Evolutionary conservation across 1,284 basidiomycete genomes (phyloP).

Genomic region (Bjerkandera adusta): DNA sequence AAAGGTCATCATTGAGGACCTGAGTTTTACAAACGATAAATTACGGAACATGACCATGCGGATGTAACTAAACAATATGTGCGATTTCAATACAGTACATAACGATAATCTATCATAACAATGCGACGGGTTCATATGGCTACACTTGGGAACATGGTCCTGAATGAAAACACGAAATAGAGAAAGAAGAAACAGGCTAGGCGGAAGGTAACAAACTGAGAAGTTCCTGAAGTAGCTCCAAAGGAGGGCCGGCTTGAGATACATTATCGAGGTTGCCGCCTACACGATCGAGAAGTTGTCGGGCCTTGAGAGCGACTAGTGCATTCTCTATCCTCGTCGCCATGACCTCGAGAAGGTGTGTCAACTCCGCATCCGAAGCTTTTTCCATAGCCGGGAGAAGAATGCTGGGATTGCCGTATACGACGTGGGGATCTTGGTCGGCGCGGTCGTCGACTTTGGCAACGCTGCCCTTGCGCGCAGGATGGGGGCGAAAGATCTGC

Average conservation of each 20-base stretch:
- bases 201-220: slow-evolving; percentile 16
- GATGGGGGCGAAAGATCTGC: slow-evolving; percentile 55
- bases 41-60: slow-evolving; percentile 5
- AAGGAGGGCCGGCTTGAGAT: slow-evolving; percentile 25
- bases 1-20: background rate
- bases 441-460: slow-evolving; percentile 32
- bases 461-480: slow-evolving; percentile 48
- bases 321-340: slow-evolving; percentile 81
- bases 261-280: slow-evolving; percentile 27
- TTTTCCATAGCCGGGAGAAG: slow-evolving; percentile 77
- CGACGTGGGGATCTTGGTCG: slow-evolving; percentile 33
- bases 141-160: too few species aligned
- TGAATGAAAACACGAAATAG: background rate
- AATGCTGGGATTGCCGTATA: slow-evolving; percentile 61
- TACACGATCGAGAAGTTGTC: slow-evolving; percentile 21
- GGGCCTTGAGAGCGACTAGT: slow-evolving; percentile 53
- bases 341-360: slow-evolving; percentile 73
- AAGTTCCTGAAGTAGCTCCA: slow-evolving; percentile 44
- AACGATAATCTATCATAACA: slow-evolving; percentile 6
- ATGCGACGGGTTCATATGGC: slow-evolving; percentile 5
- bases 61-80: background rate
- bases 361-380: slow-evolving; percentile 75
- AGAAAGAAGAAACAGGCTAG: background rate
- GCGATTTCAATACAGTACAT: slow-evolving; percentile 5
- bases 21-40: background rate